Evolutionary conservation across 768 basidiomycete species (phyloP).

Genomic region (Leccinum subgranulosum): DNA sequence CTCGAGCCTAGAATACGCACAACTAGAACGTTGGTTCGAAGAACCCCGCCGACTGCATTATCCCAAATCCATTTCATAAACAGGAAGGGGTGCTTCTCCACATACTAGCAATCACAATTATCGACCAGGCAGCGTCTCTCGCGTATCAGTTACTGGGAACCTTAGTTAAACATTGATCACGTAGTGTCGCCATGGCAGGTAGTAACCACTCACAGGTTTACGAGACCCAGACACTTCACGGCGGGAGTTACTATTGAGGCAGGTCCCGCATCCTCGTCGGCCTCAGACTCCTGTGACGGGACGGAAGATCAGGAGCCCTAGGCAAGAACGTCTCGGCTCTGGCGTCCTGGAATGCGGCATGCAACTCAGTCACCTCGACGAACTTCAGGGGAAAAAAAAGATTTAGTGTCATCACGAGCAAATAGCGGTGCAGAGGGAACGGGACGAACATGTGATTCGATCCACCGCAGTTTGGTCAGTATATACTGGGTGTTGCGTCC

Average conservation of each 20-base stretch:
- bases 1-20: neutral
- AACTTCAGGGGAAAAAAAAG: slow-evolving; percentile 17
- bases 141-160: neutral
- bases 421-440: neutral
- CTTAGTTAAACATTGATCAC: neutral
- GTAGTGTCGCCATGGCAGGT: neutral
- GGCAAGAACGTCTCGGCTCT: slow-evolving; percentile 30
- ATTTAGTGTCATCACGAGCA: no score
- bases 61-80: neutral
- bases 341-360: slow-evolving; percentile 30
- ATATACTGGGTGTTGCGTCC: slow-evolving; percentile 29
- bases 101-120: neutral
- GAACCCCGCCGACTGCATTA: neutral
- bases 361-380: slow-evolving; percentile 25
- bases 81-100: neutral
- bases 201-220: neutral
- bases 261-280: neutral
- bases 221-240: neutral
- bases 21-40: neutral
- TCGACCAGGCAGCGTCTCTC: neutral
- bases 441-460: slow-evolving; percentile 27
- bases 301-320: slow-evolving; percentile 24
- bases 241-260: neutral
- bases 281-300: neutral
- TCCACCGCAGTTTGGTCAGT: slow-evolving; percentile 22